Evolutionary conservation across 345 rosid genomes (phyloP).

Genomic region (Moringa oleifera): DNA sequence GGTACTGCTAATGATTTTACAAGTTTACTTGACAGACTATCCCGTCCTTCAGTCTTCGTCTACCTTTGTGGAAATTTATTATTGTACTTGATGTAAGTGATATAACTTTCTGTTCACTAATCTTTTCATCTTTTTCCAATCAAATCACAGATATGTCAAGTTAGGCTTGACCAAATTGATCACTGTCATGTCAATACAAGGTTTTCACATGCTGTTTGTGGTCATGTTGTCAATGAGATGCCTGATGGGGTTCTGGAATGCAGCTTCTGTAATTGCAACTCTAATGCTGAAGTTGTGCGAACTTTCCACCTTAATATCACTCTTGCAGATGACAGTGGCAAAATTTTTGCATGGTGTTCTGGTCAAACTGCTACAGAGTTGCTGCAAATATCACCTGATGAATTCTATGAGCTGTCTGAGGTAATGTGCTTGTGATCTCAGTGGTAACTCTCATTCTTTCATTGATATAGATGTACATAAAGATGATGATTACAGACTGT

Average conservation of each 20-base stretch:
- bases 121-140: constrained; percentile 3
- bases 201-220: constrained; percentile 55
- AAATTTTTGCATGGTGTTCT: constrained; percentile 63
- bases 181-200: constrained; percentile 54
- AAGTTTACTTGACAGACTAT: not conserved
- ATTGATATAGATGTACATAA: too few species aligned
- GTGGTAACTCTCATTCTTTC: constrained; percentile 1
- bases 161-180: constrained; percentile 67
- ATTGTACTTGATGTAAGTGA: not conserved
- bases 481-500: too few species aligned
- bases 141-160: constrained; percentile 54
- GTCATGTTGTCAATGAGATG: constrained; percentile 53
- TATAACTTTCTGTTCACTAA: not conserved
- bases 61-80: too few species aligned
- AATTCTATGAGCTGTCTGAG: constrained; percentile 81
- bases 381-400: constrained; percentile 82
- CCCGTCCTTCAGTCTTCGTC: not conserved
- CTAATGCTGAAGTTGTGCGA: constrained; percentile 46
- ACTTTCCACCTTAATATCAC: constrained; percentile 64
- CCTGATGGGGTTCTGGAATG: constrained; percentile 39
- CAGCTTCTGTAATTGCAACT: constrained; percentile 52
- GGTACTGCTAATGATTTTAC: too few species aligned
- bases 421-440: too few species aligned
- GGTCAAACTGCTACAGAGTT: constrained; percentile 86
- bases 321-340: constrained; percentile 55